Base-by-base conservation (phyloP, 2,329 filamentous ascomycete species). In the Sphaerostilbella broomeana region DNA sequence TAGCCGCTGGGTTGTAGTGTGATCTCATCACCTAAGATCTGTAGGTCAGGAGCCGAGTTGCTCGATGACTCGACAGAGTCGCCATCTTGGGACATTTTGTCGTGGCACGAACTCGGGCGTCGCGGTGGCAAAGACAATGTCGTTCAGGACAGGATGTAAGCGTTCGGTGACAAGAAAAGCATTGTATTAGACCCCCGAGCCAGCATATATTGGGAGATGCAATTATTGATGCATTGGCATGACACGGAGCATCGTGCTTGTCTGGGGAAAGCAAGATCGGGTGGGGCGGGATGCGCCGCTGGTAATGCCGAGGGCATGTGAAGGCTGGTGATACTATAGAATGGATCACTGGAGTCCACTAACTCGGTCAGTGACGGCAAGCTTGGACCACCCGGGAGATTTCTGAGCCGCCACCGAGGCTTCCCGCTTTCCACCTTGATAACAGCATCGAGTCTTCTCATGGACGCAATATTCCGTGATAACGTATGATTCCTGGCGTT, bases 1-100 rank as follows among this genome's bases (percentile, higher is more conserved):
- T 75, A 84, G 44, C 81, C 82, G 49, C 79, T 79, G 7, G 84
- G 84, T 55, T 86, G 83, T 26, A 89, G 74, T 2, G 80, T 86
- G 51, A 88, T 77, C 53, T 81, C 69, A 55, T 85, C 77, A 47
- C 83, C 83, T 8, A 86, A 68, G 49, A 89, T 86, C 59, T 86
- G 80, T 38, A 89, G 69, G 59, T 87, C 83, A n/a, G 83, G 83
- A 36, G 83, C 79, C 33, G 77, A 77, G 46, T 49, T 56, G 46
- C 34, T 54, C 33, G 47, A 44, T 30, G 57, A 39, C 43, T 61
- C 61, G 39, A 51, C 39, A 10, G 50, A 25, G 37, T 59, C 52
- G 40, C 57, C 53, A 40, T 54, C 41, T 35, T 52, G 49, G 30
- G 58, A 47, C 60, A 63, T 63, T 42, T 31, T 45, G 47, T 39